These are phyloP conservation scores for Dictyophora rubrovolvata DNA, from an alignment of 768 basidiomycete species.

Conservation along the genomic window DNA sequence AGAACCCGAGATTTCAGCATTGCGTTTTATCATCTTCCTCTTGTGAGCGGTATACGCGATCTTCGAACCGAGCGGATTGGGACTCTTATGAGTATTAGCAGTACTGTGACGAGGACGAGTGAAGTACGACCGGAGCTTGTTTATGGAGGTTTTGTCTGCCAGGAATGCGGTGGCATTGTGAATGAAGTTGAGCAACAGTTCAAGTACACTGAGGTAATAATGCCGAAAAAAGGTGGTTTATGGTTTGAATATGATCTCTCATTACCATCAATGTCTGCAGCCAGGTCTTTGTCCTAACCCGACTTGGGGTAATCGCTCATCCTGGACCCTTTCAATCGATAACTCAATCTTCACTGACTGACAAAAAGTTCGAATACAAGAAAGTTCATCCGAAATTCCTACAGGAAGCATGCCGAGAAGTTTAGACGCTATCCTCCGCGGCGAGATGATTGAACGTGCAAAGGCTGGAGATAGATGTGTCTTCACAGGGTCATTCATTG, in stretches of 20 bases:
- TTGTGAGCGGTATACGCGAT: conserved; percentile 92
- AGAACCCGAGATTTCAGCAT: conserved; percentile 90
- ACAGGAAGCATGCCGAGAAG: conserved; percentile 98
- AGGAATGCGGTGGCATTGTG: conserved; percentile 76
- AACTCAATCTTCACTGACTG: conserved; percentile 96
- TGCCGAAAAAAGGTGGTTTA: neutral
- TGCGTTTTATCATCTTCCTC: conserved; percentile 89
- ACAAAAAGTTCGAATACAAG: conserved; percentile 99
- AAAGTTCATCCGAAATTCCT: conserved; percentile 97
- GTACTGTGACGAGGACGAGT: conserved; percentile 94
- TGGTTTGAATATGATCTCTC: conserved; percentile 7
- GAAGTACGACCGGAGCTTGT: conserved; percentile 95
- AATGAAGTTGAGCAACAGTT: conserved; percentile 98
- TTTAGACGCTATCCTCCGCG: conserved; percentile 88
- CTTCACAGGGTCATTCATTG: conserved; percentile 96
- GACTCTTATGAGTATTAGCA: conserved; percentile 87
- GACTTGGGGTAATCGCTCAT: conserved; percentile 80
- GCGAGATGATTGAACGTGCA: conserved; percentile 94
- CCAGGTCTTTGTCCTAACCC: conserved; percentile 91
- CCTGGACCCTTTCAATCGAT: conserved; percentile 94
- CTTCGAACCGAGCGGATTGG: conserved; percentile 90
- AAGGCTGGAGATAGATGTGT: conserved; percentile 99
- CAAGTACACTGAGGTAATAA: conserved; percentile 89
- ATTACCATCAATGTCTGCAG: conserved; percentile 29
- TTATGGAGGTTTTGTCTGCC: conserved; percentile 88